These are phyloP conservation scores for Phanerodontia chrysosporium DNA, from an alignment of 768 basidiomycete genomes.

Conservation along the genomic window DNA sequence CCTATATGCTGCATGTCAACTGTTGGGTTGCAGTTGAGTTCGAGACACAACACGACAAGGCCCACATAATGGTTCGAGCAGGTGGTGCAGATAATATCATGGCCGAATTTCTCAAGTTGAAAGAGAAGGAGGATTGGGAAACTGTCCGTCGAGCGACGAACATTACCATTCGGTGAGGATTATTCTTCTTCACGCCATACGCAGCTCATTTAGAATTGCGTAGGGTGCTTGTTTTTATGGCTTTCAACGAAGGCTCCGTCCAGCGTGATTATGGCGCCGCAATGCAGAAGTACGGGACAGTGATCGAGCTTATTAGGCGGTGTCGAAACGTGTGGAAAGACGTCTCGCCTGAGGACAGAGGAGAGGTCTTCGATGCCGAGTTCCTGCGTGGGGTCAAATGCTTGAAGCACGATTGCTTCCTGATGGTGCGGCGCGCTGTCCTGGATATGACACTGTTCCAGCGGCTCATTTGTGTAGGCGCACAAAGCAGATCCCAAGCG, in stretches of 20 bases:
- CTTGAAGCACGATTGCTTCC: constrained; percentile 29
- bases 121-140: neutral
- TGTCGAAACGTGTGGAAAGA: constrained; percentile 35
- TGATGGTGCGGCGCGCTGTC: constrained; percentile 23
- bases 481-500: neutral
- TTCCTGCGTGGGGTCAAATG: constrained; percentile 38
- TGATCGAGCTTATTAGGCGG: constrained; percentile 37
- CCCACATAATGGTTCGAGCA: neutral
- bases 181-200: neutral
- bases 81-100: neutral
- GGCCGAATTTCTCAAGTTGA: neutral
- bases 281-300: constrained; percentile 10
- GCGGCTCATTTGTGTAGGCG: no score
- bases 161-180: neutral
- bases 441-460: no score
- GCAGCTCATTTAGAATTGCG: neutral
- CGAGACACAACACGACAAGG: neutral
- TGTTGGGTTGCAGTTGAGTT: neutral
- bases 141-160: neutral
- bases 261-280: constrained; percentile 6
- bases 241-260: neutral
- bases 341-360: constrained; percentile 32
- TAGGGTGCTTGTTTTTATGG: neutral
- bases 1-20: neutral
- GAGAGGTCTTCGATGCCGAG: constrained; percentile 36